phyloP scores from a whole-genome alignment of 345 rosid genomes.

The Gossypium arboreum region DNA sequence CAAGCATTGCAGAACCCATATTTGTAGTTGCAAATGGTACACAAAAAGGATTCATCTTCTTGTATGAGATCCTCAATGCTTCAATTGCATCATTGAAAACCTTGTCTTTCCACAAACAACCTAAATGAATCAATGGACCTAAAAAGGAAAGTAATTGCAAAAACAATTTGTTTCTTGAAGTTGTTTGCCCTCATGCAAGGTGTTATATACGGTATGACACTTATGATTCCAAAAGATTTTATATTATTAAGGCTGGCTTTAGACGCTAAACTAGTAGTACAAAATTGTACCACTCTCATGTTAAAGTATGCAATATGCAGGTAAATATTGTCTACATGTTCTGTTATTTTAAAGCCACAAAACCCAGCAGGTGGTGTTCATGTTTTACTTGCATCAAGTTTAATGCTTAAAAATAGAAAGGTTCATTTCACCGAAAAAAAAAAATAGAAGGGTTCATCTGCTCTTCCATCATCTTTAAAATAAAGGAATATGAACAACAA shows the following conservation, averaged over 20 bases:
- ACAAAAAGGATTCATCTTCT: constrained; percentile 92
- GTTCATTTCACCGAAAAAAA: neutral
- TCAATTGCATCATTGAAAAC: constrained; percentile 88
- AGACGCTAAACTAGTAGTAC: neutral
- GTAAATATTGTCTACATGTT: neutral
- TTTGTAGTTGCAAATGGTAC: constrained; percentile 96
- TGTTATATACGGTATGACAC: neutral
- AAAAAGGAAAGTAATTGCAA: neutral
- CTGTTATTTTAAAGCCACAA: neutral
- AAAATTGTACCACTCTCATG: neutral
- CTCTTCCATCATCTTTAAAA: neutral
- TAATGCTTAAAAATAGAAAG: neutral
- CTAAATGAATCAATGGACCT: neutral
- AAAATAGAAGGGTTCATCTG: neutral
- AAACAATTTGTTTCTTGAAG: neutral
- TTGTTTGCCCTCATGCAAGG: neutral
- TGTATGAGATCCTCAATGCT: constrained; percentile 82
- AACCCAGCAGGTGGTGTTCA: neutral
- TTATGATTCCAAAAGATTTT: neutral
- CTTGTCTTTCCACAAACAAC: constrained; percentile 32
- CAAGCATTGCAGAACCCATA: constrained; percentile 99
- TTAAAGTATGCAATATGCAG: neutral
- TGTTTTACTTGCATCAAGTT: constrained; percentile 33
- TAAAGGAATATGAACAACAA: neutral
- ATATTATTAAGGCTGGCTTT: neutral